phyloP scores from a whole-genome alignment of 345 rosid genomes.

The Erysimum cheiranthoides region DNA sequence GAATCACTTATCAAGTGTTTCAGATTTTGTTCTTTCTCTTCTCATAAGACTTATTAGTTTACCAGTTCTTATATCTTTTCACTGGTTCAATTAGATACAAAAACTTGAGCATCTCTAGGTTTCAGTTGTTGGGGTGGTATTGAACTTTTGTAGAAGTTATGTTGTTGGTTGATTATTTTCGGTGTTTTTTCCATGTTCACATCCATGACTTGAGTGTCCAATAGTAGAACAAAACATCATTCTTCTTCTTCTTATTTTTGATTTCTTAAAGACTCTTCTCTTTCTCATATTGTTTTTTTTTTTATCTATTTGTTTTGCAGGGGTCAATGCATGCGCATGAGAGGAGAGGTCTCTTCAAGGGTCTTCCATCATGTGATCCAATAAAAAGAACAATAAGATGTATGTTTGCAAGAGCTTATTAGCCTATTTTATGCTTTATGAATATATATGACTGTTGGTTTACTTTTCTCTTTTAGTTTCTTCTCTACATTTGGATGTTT shows the following conservation, averaged over 20 bases:
- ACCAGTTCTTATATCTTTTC: not conserved
- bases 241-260: not conserved
- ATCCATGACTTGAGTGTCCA: constrained; percentile 8
- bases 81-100: not conserved
- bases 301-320: not conserved
- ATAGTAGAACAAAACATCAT: constrained; percentile 11
- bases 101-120: not conserved
- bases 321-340: not conserved
- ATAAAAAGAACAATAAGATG: constrained; percentile 27
- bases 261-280: not conserved
- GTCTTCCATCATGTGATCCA: not conserved
- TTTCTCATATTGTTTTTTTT: not conserved
- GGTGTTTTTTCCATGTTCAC: not conserved
- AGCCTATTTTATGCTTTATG: constrained; percentile 13
- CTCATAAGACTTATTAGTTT: not conserved
- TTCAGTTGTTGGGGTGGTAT: not conserved
- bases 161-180: not conserved
- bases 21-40: not conserved
- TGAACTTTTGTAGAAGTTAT: not conserved
- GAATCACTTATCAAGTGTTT: not conserved
- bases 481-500: constrained; percentile 9
- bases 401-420: constrained; percentile 18
- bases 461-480: not conserved
- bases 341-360: constrained; percentile 16
- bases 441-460: constrained; percentile 21